Conservation (phyloP, 2,329 filamentous ascomycete species). For the Paraconiothyrium brasiliense region DNA sequence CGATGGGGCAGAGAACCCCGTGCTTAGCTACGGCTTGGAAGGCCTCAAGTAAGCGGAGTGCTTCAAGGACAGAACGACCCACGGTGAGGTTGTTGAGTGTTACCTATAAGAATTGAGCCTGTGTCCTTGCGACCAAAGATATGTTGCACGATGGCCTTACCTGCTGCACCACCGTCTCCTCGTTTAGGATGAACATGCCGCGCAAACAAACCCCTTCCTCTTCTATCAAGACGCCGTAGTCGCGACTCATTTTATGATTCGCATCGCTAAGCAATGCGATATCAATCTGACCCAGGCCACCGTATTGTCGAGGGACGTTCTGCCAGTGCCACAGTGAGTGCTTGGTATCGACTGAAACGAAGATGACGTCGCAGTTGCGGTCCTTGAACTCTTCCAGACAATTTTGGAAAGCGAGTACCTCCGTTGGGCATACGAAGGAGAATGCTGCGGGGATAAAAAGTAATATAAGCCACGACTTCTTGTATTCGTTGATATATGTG, state of each 20-base stretch:
- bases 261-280: constrained; percentile 41
- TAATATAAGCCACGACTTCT: constrained; percentile 37
- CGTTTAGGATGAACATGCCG: constrained; percentile 43
- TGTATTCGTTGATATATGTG: constrained; percentile 30
- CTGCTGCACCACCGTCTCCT: constrained; percentile 39
- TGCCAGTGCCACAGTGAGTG: constrained; percentile 44
- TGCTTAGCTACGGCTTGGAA: constrained; percentile 44
- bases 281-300: constrained; percentile 39
- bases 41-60: constrained; percentile 40
- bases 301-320: constrained; percentile 40
- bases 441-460: constrained; percentile 45
- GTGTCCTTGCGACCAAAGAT: background rate
- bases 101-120: constrained; percentile 23
- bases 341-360: constrained; percentile 44
- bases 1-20: constrained; percentile 42
- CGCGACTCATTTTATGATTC: constrained; percentile 37
- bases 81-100: constrained; percentile 43
- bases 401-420: constrained; percentile 43
- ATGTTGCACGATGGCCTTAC: constrained; percentile 18
- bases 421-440: constrained; percentile 43
- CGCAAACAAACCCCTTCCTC: constrained; percentile 40
- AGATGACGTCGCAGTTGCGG: constrained; percentile 36
- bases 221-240: constrained; percentile 42
- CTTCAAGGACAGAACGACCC: constrained; percentile 42
- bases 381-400: constrained; percentile 40